These are phyloP conservation scores for Fusarium palustre DNA, from an alignment of 2,329 filamentous ascomycete species.

Conservation along the genomic window DNA sequence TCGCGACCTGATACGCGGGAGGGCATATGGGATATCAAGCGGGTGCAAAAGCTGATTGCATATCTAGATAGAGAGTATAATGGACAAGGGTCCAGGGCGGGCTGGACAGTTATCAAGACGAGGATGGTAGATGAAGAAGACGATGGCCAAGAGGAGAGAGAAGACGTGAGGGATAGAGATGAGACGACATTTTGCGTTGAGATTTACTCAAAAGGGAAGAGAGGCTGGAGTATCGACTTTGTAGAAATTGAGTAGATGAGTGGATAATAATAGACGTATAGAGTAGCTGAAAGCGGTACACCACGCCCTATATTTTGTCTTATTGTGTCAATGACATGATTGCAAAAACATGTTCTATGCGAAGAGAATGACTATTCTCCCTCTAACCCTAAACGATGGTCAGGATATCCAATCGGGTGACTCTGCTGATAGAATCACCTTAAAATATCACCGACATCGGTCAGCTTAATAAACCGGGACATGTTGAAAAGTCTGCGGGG, in stretches of 20 bases:
- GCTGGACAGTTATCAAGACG: conserved; percentile 29
- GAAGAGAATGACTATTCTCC: no score
- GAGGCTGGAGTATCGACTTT: conserved; percentile 39
- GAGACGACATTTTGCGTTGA: conserved; percentile 29
- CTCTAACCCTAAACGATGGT: no score
- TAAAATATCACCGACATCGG: not conserved
- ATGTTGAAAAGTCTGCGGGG: not conserved
- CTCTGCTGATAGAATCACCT: not conserved
- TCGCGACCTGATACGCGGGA: conserved; percentile 19
- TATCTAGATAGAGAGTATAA: conserved; percentile 35
- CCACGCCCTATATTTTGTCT: not conserved
- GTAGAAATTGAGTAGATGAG: conserved; percentile 27
- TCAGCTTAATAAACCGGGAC: not conserved
- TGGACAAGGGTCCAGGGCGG: conserved; percentile 3
- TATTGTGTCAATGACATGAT: not conserved
- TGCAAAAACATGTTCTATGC: not conserved
- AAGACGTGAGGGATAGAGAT: not conserved
- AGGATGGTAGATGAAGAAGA: conserved; percentile 33
- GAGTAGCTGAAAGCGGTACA: not conserved
- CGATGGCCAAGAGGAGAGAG: conserved; percentile 4
- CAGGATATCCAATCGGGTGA: not conserved
- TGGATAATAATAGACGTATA: not conserved
- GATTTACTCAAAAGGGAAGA: conserved; percentile 27
- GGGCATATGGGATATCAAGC: conserved; percentile 36
- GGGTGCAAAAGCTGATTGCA: conserved; percentile 21